Evolutionary conservation across 768 basidiomycete species (phyloP), one percentile per base, ranked within the genome.

Genomic region (Kwoniella botswanensis): DNA sequence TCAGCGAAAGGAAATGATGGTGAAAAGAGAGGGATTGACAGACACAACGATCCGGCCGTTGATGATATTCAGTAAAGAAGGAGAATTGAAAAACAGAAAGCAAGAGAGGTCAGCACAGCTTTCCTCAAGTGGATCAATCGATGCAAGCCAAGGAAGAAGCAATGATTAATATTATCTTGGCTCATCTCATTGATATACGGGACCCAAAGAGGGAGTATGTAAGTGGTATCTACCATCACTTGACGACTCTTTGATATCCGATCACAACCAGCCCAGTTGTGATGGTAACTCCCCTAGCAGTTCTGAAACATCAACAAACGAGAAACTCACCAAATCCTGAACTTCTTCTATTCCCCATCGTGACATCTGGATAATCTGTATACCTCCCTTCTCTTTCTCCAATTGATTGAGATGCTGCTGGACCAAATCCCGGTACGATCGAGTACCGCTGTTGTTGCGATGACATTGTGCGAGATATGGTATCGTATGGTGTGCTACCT

Each of bases 281-380:
- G 46, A 50, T 50, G 46, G 18, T 18, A 18, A 50, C 46, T 50
- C 13, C 18, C 46, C 35, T 35, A 6, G 35, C 7, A 35, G 35
- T 6, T 50, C 46, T 50, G 46, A 50, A 50, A 50, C 46, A 50
- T 18, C 46, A 50, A 13, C 18, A 50, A 15, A 50, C 18, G 12
- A n/a, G 17, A 11, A 26, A 65, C 68, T 65, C 63, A 70, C 62
- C 68, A 59, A 57, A 70, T 15, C 63, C 63, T 41, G 63, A 70
- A 41, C 18, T 50, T 35, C 63, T 58, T 41, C 59, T 54, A 52
- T 63, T 62, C 56, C 59, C 52, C 53, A 26, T 35, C 53, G 60
- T 22, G 41, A 29, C 41, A 61, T 43, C 42, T 43, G 13, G 18
- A 43, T 61, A 35, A 18, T 68, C 59, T 24, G 26, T 59, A 29